Base-by-base conservation (phyloP, 495 filamentous ascomycete genomes). In the Recurvomyces mirabilis region DNA sequence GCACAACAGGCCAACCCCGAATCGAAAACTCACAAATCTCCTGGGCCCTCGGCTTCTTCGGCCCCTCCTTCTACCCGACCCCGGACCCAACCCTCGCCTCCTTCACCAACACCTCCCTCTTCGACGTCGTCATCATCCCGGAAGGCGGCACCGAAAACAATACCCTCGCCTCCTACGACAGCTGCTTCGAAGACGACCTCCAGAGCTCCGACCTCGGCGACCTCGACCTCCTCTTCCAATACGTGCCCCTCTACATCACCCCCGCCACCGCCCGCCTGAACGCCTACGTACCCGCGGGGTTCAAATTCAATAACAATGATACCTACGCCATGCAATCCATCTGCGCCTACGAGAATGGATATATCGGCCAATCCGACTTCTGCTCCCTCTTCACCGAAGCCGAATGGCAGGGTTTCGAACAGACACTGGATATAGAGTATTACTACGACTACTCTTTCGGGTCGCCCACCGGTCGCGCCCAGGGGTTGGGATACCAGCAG, bases 61-160 rank as follows among this genome's bases (percentile, higher is more conserved):
- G 62, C 6, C 46, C 57, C 9, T 62, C 54, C 24, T 64, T 61
- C 44, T 31, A 58, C 15, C 34, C 42, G 6, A 43, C 47, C 18
- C 53, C 60, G 4, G 45, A 58, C 18, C 55, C 60, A 26, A 49
- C 42, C 9, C 38, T 65, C 14, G 36, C 38, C 6, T 57, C 55
- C 43, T 54, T 53, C 14, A 35, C 17, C 44, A 53, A 65, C 58
- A 17, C 41, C 49, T 4, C 56, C 56, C 32, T 53, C 14, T 73
- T 68, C 39, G 51, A 68, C 25, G 56, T 72, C 6, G 63, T 70
- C 0, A 55, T 68, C 24, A 73, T 71, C 18, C 65, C 68, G 7
- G 71, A 75, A 30, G 62, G 54, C 3, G 51, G 60, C 13, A 64
- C 60, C 4, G 66, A 67, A 50, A 73, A 72, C 46, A 72, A 71